Evolutionary conservation across 202 grass and related monocot species (phyloP).

Genomic region (Zoysia matrella): DNA sequence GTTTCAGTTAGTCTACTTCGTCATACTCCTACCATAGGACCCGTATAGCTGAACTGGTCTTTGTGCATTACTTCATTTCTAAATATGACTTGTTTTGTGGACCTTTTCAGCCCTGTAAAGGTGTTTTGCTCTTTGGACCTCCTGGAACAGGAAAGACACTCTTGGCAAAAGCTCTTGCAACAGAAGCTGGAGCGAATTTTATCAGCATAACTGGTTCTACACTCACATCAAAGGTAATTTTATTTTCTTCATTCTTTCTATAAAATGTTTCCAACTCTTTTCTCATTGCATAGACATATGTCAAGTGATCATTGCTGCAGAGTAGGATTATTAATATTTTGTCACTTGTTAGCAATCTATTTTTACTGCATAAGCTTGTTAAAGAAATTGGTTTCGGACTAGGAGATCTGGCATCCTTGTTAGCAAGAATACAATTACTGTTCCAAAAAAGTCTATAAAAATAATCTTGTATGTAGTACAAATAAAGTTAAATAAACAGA

Average conservation of each 20-base stretch:
- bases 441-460: not conserved
- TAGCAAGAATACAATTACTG: not conserved
- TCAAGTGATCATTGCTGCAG: too few relatives aligned
- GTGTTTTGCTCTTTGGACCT: conserved; percentile 94
- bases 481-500: not conserved
- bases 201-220: conserved; percentile 91
- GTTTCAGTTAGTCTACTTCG: not conserved
- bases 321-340: too few relatives aligned
- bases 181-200: conserved; percentile 97
- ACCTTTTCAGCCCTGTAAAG: conserved; percentile 90
- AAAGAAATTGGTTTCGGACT: too few relatives aligned
- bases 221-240: conserved; percentile 93
- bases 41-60: conserved; percentile 1
- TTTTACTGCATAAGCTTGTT: too few relatives aligned
- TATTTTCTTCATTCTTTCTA: not conserved
- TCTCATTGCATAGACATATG: too few relatives aligned
- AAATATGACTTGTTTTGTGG: conserved; percentile 17
- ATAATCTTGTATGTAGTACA: not conserved
- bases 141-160: conserved; percentile 98
- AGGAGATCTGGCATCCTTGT: too few relatives aligned
- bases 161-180: conserved; percentile 63
- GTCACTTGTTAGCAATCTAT: too few relatives aligned
- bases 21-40: conserved; percentile 12
- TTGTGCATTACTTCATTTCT: conserved; percentile 37
- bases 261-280: too few relatives aligned